Evolutionary conservation across 169 alveolate genomes (phyloP).

Genomic region (Plasmodium gaboni): DNA sequence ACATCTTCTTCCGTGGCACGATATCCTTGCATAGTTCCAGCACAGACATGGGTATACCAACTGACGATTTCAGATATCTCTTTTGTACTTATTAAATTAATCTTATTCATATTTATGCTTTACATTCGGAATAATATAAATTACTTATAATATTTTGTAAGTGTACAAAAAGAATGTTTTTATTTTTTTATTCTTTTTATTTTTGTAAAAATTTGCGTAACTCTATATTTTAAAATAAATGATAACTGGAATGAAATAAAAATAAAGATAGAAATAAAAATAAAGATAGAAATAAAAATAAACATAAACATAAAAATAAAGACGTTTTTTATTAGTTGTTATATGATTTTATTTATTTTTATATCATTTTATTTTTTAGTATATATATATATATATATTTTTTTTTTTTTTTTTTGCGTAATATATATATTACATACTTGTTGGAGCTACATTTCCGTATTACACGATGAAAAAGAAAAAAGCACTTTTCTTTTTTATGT

Average conservation of each 20-base stretch:
- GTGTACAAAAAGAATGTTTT: neutral
- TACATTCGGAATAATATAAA: too few species aligned
- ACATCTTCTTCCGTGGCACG: slow-evolving; percentile 72
- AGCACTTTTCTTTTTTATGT: neutral
- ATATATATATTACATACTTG: neutral
- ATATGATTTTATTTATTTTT: too few species aligned
- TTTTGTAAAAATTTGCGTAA: neutral
- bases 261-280: too few species aligned
- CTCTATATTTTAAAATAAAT: too few species aligned
- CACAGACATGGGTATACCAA: slow-evolving; percentile 74
- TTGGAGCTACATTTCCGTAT: too few species aligned
- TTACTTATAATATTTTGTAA: too few species aligned
- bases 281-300: too few species aligned
- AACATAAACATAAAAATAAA: too few species aligned
- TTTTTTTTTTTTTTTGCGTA: neutral
- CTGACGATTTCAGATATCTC: slow-evolving; percentile 72
- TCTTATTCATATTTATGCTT: slow-evolving; percentile 41
- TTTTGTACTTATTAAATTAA: slow-evolving; percentile 59
- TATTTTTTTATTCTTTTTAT: slow-evolving; percentile 5
- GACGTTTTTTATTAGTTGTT: too few species aligned
- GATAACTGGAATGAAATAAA: too few species aligned
- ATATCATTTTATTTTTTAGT: too few species aligned
- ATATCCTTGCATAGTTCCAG: slow-evolving; percentile 74
- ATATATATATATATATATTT: too few species aligned
- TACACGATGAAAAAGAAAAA: neutral